Evolutionary conservation across 1,139 yeast species (phyloP), one percentile per base, ranked within the genome.

Genomic region (Kluyveromyces sp.): DNA sequence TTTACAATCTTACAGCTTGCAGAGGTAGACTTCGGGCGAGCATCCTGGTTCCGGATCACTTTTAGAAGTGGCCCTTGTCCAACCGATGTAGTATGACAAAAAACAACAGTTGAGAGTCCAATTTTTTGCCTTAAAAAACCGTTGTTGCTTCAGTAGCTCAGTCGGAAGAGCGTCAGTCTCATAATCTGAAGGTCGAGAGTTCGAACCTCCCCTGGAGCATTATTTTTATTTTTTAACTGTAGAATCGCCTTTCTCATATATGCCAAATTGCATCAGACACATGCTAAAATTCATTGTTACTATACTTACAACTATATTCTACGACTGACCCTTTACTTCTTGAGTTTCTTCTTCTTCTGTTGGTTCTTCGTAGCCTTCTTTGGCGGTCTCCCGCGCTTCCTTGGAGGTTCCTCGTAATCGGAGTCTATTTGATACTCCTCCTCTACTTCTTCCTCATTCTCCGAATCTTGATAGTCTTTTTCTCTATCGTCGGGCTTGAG

Each of bases 131-230:
- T 30, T 13, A 15, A 6, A 6, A n/a, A 12, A 6, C 33, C 15
- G 12, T 6, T 7, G 7, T 26, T 36, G 49, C 49, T 45, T 42
- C 46, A 47, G 50, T 47, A 66, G 71, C 71, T 67, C 71, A 67
- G 71, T 67, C 64, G 71, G 71, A 61, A 67, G 71, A 67, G 70
- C 71, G 70, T 67, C 70, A 67, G 71, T 67, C 71, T 67, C 71
- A 66, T 67, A 67, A 66, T 67, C 71, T 67, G 70, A 67, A 67
- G 71, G 71, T 67, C 70, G 71, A 67, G 70, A 67, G 70, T 66
- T 66, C 70, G 71, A 67, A 63, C 76, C 77, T 71, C 75, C 76
- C 76, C 74, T 67, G 73, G 74, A 72, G 76, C 77, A 71, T 53
- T 57, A 57, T 58, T 35, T 35, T 39, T 39, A 46, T 47, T 44